Base-by-base conservation (phyloP, 208 protist species). In the Angomonas desouzai region DNA sequence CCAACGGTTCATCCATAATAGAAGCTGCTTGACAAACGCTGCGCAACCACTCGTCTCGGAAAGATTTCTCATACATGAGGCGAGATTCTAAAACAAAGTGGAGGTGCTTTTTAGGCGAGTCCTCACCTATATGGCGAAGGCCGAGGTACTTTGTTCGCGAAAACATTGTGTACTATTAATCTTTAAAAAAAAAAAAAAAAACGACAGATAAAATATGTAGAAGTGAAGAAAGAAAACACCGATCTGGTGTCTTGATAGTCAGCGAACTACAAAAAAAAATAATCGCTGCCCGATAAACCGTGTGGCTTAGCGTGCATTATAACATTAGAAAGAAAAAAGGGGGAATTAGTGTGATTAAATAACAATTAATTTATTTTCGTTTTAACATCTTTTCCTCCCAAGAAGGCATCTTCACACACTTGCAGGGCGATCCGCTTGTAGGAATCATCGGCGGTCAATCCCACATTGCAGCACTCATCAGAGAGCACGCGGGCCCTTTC, bases 11-110 rank as follows among this genome's bases (percentile, higher is more conserved):
- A 55, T 96, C 87, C 28, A 92, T 48, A 40, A 74, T 81, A 20
- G 78, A 78, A 57, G 91, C 55, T 27, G 85, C 90, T 66, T 88
- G 77, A 56, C 81, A 92, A 33, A 93, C 33, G 59, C 85, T 91
- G 33, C 87, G 79, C 68, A 96, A 59, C 87, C 90, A 96, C 64
- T 79, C 81, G 53, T 96, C 90, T 36, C 90, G 84, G 62, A 96
- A 96, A n/a, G 87, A 93, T 68, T 96, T 96, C 57, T 96, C 87
- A 59, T 93, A 92, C 82, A 93, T 91, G 29, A 96, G 82, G 27
- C 85, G 74, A 56, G 76, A 85, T 64, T 93, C 85, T 23, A 96
- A 77, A 25, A 93, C 87, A 59, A 93, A 92, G 61, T 93, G 82
- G 22, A 79, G 87, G 66, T 95, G 89, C n/a, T 78, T 72, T 32